phyloP scores from a whole-genome alignment of 1,139 yeast species.

The Debaryomycetaceae sp. region DNA sequence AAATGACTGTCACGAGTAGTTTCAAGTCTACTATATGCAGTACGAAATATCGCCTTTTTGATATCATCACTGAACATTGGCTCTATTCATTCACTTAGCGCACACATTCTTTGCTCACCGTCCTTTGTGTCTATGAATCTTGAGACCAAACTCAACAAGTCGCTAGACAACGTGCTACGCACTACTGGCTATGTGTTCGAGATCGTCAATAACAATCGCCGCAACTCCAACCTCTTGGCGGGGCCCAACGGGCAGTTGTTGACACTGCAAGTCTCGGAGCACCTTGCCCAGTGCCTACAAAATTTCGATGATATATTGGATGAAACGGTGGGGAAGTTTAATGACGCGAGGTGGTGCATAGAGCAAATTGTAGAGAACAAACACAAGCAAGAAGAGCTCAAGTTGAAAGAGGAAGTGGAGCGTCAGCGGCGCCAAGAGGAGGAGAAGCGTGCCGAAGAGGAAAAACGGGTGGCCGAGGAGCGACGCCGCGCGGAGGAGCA shows the following conservation, averaged over 20 bases:
- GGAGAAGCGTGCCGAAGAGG: constrained; percentile 16
- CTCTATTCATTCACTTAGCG: too few relatives aligned
- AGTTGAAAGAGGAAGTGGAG: constrained; percentile 37
- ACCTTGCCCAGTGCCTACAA: constrained; percentile 31
- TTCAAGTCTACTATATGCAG: too few relatives aligned
- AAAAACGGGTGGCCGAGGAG: constrained; percentile 11
- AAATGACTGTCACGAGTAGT: too few relatives aligned
- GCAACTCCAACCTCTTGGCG: constrained; percentile 39
- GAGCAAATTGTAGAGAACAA: constrained; percentile 42
- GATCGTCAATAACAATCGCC: constrained; percentile 38
- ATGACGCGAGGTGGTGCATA: constrained; percentile 45
- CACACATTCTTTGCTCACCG: too few relatives aligned
- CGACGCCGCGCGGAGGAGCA: constrained; percentile 10
- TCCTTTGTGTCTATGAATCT: too few relatives aligned
- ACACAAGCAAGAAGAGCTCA: constrained; percentile 40
- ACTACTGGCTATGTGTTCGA: constrained; percentile 45
- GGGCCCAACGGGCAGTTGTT: constrained; percentile 43
- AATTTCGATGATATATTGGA: constrained; percentile 42
- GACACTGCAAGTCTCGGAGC: constrained; percentile 38
- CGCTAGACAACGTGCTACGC: constrained; percentile 39
- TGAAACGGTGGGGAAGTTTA: constrained; percentile 40
- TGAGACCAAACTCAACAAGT: constrained; percentile 36
- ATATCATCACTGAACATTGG: too few relatives aligned
- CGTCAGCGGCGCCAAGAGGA: constrained; percentile 23
- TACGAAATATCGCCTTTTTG: too few relatives aligned